These are phyloP conservation scores for Pythium phragmitis DNA, from an alignment of 352 stramenopile genomes.

Conservation along the genomic window DNA sequence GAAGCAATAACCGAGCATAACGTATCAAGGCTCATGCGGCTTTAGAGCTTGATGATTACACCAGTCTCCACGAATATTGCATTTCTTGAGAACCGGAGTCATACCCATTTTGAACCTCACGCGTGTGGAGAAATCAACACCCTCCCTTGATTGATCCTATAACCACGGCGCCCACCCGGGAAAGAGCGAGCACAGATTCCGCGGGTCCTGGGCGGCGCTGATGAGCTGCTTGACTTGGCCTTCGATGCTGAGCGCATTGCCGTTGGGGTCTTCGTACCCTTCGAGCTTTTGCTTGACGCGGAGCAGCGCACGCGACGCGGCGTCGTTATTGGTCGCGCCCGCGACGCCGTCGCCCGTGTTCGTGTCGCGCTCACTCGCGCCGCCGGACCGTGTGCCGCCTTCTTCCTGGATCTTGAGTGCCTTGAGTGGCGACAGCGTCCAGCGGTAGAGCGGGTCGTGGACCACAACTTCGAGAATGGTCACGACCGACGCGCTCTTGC, in stretches of 20 bases:
- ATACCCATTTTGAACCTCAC: no score
- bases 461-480: conserved; percentile 99
- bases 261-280: conserved; percentile 97
- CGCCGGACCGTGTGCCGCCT: conserved; percentile 23
- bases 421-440: conserved; percentile 93
- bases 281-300: conserved; percentile 98
- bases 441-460: conserved; percentile 99
- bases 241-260: conserved; percentile 96
- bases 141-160: conserved; percentile 25
- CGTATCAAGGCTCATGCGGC: no score
- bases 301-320: conserved; percentile 91
- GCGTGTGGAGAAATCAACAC: no score
- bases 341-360: conserved; percentile 14
- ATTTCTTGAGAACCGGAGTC: no score
- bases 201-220: conserved; percentile 92
- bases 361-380: conserved; percentile 23
- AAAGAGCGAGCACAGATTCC: conserved; percentile 96
- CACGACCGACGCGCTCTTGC: conserved; percentile 93
- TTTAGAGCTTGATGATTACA: no score
- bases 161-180: conserved; percentile 96
- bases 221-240: conserved; percentile 98
- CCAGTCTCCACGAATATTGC: no score
- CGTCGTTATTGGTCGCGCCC: conserved; percentile 61
- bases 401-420: conserved; percentile 78
- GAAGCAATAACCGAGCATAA: no score